Evolutionary conservation across 371 early-diverging fungal species (phyloP).

Genomic region (Batrachochytrium dendrobatidis): DNA sequence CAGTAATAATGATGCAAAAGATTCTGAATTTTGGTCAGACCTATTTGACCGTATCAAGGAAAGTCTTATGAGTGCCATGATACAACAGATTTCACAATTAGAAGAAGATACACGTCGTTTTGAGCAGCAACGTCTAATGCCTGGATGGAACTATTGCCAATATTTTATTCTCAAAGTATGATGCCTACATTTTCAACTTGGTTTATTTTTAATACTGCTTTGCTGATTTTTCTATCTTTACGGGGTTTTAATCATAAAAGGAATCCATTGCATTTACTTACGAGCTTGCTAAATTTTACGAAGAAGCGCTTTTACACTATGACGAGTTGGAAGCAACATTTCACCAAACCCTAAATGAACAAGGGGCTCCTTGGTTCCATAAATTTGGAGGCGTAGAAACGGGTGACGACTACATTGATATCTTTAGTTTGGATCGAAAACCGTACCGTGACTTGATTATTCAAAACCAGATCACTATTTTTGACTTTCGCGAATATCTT

Average conservation of each 20-base stretch:
- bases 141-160: slow-evolving; percentile 96
- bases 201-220: neutral
- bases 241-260: neutral
- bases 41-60: slow-evolving; percentile 74
- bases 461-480: slow-evolving; percentile 83
- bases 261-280: neutral
- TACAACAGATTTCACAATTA: slow-evolving; percentile 64
- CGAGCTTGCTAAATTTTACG: neutral
- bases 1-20: slow-evolving; percentile 24
- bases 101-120: slow-evolving; percentile 84
- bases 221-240: neutral
- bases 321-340: slow-evolving; percentile 93
- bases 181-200: neutral
- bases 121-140: slow-evolving; percentile 84
- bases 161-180: slow-evolving; percentile 83
- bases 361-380: slow-evolving; percentile 85
- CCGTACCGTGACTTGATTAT: slow-evolving; percentile 80
- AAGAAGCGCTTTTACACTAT: slow-evolving; percentile 36
- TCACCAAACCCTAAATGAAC: slow-evolving; percentile 66
- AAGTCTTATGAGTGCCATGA: slow-evolving; percentile 68
- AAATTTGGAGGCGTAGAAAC: slow-evolving; percentile 76
- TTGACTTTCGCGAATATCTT: slow-evolving; percentile 90
- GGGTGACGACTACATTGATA: slow-evolving; percentile 80
- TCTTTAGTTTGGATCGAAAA: slow-evolving; percentile 67
- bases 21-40: slow-evolving; percentile 69